These are phyloP conservation scores for Saccharomyces uvarum DNA, from an alignment of 1,139 yeast genomes.

Conservation along the genomic window DNA sequence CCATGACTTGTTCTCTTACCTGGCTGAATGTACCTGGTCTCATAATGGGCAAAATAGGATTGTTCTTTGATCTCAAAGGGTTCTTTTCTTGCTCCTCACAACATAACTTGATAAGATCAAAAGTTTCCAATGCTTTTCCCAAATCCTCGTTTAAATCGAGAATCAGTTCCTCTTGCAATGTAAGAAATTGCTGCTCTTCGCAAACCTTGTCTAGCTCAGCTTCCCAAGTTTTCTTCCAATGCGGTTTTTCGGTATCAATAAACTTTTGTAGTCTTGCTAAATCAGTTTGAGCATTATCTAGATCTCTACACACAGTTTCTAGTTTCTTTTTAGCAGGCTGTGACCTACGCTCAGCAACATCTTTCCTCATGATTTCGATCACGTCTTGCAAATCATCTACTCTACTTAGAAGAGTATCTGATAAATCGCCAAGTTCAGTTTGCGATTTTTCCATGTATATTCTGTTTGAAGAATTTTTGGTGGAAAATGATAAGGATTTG, in stretches of 20 bases:
- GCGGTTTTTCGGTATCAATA: constrained; percentile 63
- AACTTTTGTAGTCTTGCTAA: constrained; percentile 52
- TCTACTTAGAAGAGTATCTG: constrained; percentile 63
- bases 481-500: constrained; percentile 31
- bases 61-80: constrained; percentile 33
- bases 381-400: constrained; percentile 91
- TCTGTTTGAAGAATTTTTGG: constrained; percentile 41
- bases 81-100: constrained; percentile 64
- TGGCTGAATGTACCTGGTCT: constrained; percentile 65
- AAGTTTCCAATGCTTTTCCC: constrained; percentile 72
- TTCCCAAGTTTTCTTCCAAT: constrained; percentile 92
- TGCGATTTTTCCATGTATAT: constrained; percentile 75
- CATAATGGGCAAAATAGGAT: constrained; percentile 43
- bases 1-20: constrained; percentile 70
- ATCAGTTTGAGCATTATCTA: constrained; percentile 47
- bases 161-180: constrained; percentile 79
- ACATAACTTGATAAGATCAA: constrained; percentile 71
- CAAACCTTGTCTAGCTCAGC: constrained; percentile 81
- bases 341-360: constrained; percentile 88
- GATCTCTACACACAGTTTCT: constrained; percentile 56
- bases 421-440: constrained; percentile 61
- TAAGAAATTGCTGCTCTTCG: constrained; percentile 88
- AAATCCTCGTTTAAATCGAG: constrained; percentile 76
- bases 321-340: constrained; percentile 72
- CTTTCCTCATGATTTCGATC: constrained; percentile 83